These are phyloP conservation scores for Tuber brumale DNA, from an alignment of 495 filamentous ascomycete species.

Conservation along the genomic window DNA sequence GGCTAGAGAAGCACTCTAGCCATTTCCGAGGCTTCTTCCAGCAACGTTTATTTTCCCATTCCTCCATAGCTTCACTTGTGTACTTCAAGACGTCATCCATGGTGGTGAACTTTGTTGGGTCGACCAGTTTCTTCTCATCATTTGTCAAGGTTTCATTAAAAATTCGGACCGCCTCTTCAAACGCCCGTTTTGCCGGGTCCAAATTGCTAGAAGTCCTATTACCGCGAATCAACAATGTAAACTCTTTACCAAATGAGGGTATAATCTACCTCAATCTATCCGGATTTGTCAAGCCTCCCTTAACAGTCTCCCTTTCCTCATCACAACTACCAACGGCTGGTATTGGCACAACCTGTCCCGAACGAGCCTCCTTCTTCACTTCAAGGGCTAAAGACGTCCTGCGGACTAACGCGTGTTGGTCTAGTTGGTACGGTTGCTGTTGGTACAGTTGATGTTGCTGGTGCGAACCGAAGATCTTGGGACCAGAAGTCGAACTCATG, in stretches of 20 bases:
- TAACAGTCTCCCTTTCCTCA: neutral
- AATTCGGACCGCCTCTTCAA: conserved; percentile 10
- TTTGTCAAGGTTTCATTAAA: conserved; percentile 8
- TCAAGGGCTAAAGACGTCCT: neutral
- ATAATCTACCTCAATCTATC: neutral
- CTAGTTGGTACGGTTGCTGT: neutral
- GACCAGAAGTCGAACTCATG: neutral
- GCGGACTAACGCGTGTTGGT: neutral
- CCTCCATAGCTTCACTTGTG: neutral
- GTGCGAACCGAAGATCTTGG: neutral
- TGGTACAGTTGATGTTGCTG: neutral
- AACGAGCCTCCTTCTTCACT: neutral
- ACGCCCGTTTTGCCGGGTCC: neutral
- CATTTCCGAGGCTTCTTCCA: conserved; percentile 5
- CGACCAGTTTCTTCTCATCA: conserved; percentile 4
- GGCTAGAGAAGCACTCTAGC: conserved; percentile 5
- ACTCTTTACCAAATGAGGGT: neutral
- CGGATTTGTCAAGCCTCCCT: neutral
- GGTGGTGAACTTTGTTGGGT: neutral
- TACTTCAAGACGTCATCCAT: conserved; percentile 6
- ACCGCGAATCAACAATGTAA: neutral
- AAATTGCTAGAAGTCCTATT: conserved; percentile 7
- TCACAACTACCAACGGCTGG: neutral
- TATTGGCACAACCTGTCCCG: neutral
- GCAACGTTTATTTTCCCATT: conserved; percentile 13